These are phyloP conservation scores for Buxus sempervirens DNA, from an alignment of 164 flowering plant species.

Conservation along the genomic window DNA sequence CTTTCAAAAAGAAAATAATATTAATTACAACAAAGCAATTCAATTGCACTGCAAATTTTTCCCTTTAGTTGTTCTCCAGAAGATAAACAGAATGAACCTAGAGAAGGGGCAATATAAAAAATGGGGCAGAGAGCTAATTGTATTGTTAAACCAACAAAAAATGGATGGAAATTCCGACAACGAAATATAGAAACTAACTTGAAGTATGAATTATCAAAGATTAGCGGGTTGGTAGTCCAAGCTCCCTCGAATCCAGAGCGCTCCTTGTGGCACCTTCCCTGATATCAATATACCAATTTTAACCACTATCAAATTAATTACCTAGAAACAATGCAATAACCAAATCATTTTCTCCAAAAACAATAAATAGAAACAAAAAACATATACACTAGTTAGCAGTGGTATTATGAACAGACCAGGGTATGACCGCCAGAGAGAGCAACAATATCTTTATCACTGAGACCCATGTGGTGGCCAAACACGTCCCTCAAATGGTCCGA, in stretches of 20 bases:
- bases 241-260: conserved; percentile 72
- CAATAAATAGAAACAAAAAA: neutral
- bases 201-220: conserved; percentile 60
- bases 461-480: conserved; percentile 47
- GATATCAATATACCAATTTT: neutral
- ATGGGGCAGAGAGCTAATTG: too few species aligned
- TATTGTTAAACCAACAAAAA: too few species aligned
- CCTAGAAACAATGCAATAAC: too few species aligned
- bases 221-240: conserved; percentile 53
- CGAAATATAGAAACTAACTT: conserved; percentile 23
- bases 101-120: too few species aligned
- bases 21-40: too few species aligned
- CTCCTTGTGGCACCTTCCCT: conserved; percentile 70
- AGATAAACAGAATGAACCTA: too few species aligned
- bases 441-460: conserved; percentile 51
- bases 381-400: too few species aligned
- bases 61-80: too few species aligned
- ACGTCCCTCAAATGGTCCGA: conserved; percentile 51
- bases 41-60: too few species aligned
- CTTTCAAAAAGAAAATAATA: conserved; percentile 14
- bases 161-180: too few species aligned
- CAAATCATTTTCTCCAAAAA: too few species aligned
- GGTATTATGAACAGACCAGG: conserved; percentile 30
- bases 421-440: conserved; percentile 64
- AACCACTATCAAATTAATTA: too few species aligned